Conservation (phyloP, 106 monocot species). For the Acanthochlamys bracteata region DNA sequence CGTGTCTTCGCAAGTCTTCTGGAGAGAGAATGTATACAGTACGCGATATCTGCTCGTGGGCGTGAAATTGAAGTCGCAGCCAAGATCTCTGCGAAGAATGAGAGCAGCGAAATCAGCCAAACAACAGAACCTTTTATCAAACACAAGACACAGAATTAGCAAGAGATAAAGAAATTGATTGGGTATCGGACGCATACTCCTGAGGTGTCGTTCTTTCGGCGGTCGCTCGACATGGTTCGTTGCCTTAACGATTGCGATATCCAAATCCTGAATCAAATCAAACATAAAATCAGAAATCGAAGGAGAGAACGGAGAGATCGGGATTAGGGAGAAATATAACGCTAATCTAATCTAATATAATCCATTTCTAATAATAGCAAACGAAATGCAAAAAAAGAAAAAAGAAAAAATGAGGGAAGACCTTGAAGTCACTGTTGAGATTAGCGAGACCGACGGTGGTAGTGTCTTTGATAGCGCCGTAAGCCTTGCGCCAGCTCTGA, state of each 20-base stretch:
- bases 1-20: constrained; percentile 64
- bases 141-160: not conserved
- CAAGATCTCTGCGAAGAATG: constrained; percentile 40
- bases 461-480: constrained; percentile 86
- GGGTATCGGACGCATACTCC: constrained; percentile 24
- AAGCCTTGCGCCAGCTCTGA: constrained; percentile 74
- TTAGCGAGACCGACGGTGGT: constrained; percentile 93
- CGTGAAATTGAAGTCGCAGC: constrained; percentile 41
- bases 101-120: not conserved
- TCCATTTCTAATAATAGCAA: not conserved
- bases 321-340: not conserved
- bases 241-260: constrained; percentile 67
- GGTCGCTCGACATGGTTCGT: constrained; percentile 76
- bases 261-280: constrained; percentile 35
- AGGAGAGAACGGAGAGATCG: not conserved
- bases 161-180: not conserved
- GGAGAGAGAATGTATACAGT: constrained; percentile 65
- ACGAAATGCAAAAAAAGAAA: not conserved
- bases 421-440: constrained; percentile 98
- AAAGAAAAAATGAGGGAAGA: not conserved
- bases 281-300: not conserved
- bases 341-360: not conserved
- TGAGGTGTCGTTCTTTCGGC: constrained; percentile 66
- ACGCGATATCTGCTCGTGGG: constrained; percentile 69
- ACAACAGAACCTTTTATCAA: not conserved